Base-by-base conservation (phyloP, 1,139 yeast species). In the Magnusiomyces fungicola region DNA sequence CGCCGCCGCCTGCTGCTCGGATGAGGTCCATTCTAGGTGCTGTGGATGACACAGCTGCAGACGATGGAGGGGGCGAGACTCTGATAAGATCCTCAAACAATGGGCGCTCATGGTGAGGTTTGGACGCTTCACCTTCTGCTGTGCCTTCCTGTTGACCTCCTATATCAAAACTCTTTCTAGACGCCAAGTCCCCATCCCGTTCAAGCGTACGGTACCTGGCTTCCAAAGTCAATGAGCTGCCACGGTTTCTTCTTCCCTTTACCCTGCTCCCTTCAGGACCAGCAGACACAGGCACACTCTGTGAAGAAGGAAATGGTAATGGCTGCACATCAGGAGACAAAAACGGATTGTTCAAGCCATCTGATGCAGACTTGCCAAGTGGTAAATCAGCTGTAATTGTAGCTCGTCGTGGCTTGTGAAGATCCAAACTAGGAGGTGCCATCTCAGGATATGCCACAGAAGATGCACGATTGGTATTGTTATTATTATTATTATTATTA, bases 121-220 rank as follows among this genome's bases (percentile, higher is more conserved):
- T n/a, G n/a, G n/a, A n/a, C n/a, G n/a, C n/a, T n/a, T n/a, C n/a
- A n/a, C n/a, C n/a, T n/a, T n/a, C n/a, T n/a, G n/a, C n/a, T n/a
- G n/a, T n/a, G n/a, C n/a, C n/a, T n/a, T n/a, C n/a, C n/a, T n/a
- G n/a, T n/a, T n/a, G n/a, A n/a, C n/a, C n/a, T n/a, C n/a, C n/a
- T n/a, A n/a, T n/a, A n/a, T n/a, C n/a, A n/a, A n/a, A n/a, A n/a
- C n/a, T n/a, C n/a, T n/a, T n/a, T n/a, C n/a, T n/a, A n/a, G n/a
- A n/a, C n/a, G n/a, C n/a, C n/a, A n/a, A n/a, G n/a, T 38, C 45
- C 23, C 43, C 48, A n/a, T 40, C 41, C n/a, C 50, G 50, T 23
- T 55, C 57, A 16, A 61, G 45, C 23, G 55, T 56, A 12, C 60
- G 50, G 47, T 60, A 61, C 29, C 56, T 50, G 4, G 63, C 62